A percentile compares a stretch with the other conserved stretches of the same genome.
Conservation (phyloP, 108 stramenopile species). For the Cylindrotheca closterium region DNA sequence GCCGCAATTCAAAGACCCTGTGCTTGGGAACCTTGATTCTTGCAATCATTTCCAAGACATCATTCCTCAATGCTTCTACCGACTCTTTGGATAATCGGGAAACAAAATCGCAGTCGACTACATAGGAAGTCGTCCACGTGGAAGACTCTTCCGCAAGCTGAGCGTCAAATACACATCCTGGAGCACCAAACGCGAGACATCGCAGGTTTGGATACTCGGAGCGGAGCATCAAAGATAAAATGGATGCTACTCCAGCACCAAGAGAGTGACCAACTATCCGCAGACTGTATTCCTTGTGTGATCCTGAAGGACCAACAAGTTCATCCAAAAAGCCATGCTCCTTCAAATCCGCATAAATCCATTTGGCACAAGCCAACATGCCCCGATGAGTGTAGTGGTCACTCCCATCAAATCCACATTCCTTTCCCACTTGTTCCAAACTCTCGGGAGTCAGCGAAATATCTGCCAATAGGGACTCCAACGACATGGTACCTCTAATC, state of each 20-base stretch:
- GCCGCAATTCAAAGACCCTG: constrained; percentile 24
- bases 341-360: constrained; percentile 58
- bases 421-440: constrained; percentile 60
- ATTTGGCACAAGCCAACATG: constrained; percentile 58
- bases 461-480: constrained; percentile 90
- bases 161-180: constrained; percentile 76
- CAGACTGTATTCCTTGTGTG: constrained; percentile 54
- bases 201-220: constrained; percentile 68
- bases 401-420: constrained; percentile 77
- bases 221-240: constrained; percentile 75
- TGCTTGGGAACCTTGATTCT: constrained; percentile 79
- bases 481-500: constrained; percentile 85
- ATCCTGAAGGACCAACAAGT: constrained; percentile 36
- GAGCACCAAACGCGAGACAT: constrained; percentile 82
- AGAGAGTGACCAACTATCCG: constrained; percentile 86
- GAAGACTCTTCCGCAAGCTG: constrained; percentile 59
- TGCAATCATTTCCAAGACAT: constrained; percentile 73
- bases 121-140: constrained; percentile 63
- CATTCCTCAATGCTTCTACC: constrained; percentile 68
- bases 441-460: constrained; percentile 58
- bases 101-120: constrained; percentile 80
- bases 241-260: constrained; percentile 87
- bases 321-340: constrained; percentile 52
- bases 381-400: constrained; percentile 76
- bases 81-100: constrained; percentile 61